Conservation (phyloP, 805 yeast genomes). For the Hanseniaspora taiwanica region DNA sequence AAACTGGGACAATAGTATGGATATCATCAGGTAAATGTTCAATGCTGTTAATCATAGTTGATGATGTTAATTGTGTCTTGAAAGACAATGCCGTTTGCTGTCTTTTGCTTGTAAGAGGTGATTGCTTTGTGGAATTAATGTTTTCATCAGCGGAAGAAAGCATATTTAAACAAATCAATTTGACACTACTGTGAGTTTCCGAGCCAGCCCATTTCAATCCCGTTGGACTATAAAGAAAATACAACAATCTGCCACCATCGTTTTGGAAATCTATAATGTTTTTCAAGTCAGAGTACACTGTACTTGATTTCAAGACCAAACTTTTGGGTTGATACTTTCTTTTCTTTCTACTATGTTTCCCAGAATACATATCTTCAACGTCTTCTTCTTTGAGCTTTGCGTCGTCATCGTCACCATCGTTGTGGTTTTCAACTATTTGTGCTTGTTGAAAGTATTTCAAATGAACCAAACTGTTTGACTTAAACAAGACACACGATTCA, state of each 20-base stretch:
- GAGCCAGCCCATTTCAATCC: slow-evolving; percentile 68
- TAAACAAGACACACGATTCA: neutral
- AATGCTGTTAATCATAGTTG: slow-evolving; percentile 57
- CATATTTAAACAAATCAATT: slow-evolving; percentile 39
- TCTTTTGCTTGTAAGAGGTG: no score
- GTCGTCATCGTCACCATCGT: slow-evolving; percentile 19
- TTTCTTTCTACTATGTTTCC: slow-evolving; percentile 3
- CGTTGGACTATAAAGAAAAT: slow-evolving; percentile 43
- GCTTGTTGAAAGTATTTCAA: neutral
- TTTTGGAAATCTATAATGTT: slow-evolving; percentile 63
- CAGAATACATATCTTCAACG: slow-evolving; percentile 10
- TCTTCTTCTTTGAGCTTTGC: slow-evolving; percentile 26
- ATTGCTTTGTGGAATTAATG: no score
- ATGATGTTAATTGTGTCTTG: slow-evolving; percentile 11
- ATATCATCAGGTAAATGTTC: slow-evolving; percentile 64
- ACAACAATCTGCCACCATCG: slow-evolving; percentile 25
- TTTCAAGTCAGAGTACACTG: slow-evolving; percentile 41
- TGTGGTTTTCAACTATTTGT: slow-evolving; percentile 33
- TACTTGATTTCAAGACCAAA: slow-evolving; percentile 41
- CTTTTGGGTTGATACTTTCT: slow-evolving; percentile 24
- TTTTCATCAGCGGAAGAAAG: slow-evolving; percentile 1
- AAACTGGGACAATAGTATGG: slow-evolving; percentile 48
- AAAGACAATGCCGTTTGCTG: neutral
- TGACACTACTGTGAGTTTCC: slow-evolving; percentile 46
- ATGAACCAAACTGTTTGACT: neutral